phyloP scores from a whole-genome alignment of 306 rosid species.

The Delonix regia region DNA sequence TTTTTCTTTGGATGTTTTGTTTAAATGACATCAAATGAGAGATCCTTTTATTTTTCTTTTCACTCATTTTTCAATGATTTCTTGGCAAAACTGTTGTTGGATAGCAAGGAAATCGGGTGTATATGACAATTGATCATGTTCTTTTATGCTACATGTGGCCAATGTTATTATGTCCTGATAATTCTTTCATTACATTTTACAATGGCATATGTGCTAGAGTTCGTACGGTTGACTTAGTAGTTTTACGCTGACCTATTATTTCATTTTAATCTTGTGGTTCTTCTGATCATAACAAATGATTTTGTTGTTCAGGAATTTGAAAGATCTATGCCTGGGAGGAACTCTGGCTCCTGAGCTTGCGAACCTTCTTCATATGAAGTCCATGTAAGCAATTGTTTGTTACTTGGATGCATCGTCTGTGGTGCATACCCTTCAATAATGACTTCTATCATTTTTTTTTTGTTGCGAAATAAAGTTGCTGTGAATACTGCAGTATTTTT shows the following conservation, averaged over 20 bases:
- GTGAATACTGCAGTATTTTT: conserved; percentile 62
- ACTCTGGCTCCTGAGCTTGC: conserved; percentile 56
- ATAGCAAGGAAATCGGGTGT: background rate
- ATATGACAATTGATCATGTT: background rate
- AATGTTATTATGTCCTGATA: background rate
- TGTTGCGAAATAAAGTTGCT: conserved; percentile 27
- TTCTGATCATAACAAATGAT: background rate
- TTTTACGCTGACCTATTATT: background rate
- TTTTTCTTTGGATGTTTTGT: background rate
- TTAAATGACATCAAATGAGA: background rate
- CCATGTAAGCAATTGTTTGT: conserved; percentile 54
- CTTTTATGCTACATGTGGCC: background rate
- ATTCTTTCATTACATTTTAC: background rate
- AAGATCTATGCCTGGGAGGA: conserved; percentile 67
- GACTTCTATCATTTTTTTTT: conserved; percentile 26
- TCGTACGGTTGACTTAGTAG: background rate
- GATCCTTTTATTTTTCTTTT: background rate
- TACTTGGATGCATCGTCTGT: background rate
- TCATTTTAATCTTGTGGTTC: background rate
- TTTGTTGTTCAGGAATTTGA: conserved; percentile 53
- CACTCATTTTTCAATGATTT: background rate
- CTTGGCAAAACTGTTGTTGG: background rate
- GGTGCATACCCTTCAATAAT: background rate
- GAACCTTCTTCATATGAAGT: conserved; percentile 54
- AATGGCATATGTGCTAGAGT: background rate